Percentiles rank a stretch among this genome's conserved stretches.
Conservation (phyloP, 345 rosid species). For the Citrus medica region DNA sequence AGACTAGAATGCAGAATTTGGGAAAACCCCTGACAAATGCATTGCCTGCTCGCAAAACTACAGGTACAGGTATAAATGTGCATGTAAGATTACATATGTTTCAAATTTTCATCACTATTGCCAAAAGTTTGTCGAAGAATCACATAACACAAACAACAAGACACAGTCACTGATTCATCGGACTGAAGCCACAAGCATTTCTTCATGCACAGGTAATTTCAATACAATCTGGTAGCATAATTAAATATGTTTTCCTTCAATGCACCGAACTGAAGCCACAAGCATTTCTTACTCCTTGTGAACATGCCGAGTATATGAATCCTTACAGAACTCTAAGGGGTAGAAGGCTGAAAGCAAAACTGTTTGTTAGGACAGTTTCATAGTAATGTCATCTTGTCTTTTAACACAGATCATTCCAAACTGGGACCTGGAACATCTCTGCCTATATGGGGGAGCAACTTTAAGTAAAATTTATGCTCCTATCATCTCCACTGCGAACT, state of each 20-base stretch:
- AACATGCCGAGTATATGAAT: background rate
- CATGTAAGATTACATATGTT: background rate
- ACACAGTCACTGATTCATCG: background rate
- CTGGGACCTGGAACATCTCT: conserved; percentile 3
- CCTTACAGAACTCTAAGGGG: background rate
- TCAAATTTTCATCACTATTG: conserved; percentile 4
- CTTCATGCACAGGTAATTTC: background rate
- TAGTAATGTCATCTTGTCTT: conserved; percentile 10
- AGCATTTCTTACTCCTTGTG: conserved; percentile 2
- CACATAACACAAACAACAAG: conserved; percentile 9
- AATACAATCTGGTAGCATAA: background rate
- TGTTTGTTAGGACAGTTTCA: conserved; percentile 7
- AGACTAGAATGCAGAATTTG: too few species aligned
- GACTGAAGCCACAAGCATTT: background rate
- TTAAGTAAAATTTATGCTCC: background rate
- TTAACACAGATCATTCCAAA: conserved; percentile 9
- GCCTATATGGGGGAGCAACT: background rate
- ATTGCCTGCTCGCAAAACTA: background rate
- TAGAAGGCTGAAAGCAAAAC: background rate
- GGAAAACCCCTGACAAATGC: background rate
- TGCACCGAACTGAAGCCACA: background rate
- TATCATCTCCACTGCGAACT: conserved; percentile 40
- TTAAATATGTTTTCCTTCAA: background rate
- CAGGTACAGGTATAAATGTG: background rate
- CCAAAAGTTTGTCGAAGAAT: background rate